Base-by-base conservation (phyloP, 2,329 filamentous ascomycete species). In the Trichoderma afroharzianum region DNA sequence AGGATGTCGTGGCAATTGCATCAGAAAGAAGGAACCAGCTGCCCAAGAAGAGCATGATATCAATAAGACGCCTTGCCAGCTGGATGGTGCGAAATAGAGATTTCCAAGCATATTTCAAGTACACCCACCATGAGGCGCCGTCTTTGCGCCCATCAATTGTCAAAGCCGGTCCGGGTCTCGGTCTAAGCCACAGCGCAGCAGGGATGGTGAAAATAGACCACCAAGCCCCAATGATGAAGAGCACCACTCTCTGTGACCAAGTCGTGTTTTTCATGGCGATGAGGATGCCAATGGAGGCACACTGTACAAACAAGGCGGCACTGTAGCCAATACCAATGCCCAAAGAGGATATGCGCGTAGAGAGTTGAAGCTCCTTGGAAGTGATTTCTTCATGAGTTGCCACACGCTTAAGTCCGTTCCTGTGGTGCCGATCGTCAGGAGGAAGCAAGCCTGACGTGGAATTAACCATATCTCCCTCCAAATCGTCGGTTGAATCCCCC, bases 21-120 rank as follows among this genome's bases (percentile, higher is more conserved):
- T 99, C 96, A 7, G 93, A 97, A 2, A 99, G 87, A 33, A 99
- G 86, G 79, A 99, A 98, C 96, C 96, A 99, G 6, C 93, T 94
- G 3, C 88, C 89, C 5, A 99, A 87, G 79, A 96, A 96, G 7
- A 95, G 84, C 32, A 93, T 83, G 32, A 95, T 91, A 76, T 96
- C 93, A 64, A 90, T 83, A 7, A 95, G 85, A 12, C 88, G 87
- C 15, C 91, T 86, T 3, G 95, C 95, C 58, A 94, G 88, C 75
- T 90, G 87, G 12, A 95, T 83, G 0, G 96, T 98, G 72, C 90
- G 91, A 74, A 91, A 95, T 1, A 99, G 86, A 3, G 93, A 94
- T 71, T 88, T 91, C 96, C 96, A 99, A 0, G 95, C 92, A 80
- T 93, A 95, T 0, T 85, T 83, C 47, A 97, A 88, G 79, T 98